phyloP scores from a whole-genome alignment of 352 stramenopile species.

The Phytophthora uliginosa region DNA sequence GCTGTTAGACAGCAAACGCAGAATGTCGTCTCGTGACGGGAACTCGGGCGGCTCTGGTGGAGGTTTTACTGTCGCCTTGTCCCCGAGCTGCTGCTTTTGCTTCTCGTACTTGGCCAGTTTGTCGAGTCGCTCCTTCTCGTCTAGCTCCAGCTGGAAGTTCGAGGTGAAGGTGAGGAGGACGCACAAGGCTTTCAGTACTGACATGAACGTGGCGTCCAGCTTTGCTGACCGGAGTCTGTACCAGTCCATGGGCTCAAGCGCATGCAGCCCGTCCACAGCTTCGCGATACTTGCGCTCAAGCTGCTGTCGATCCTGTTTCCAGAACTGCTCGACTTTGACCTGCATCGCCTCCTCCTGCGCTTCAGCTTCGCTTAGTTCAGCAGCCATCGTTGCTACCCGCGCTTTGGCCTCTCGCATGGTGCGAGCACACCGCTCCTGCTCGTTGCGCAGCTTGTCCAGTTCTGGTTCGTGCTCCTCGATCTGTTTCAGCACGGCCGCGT shows the following conservation, averaged over 20 bases:
- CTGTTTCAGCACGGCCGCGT: slow-evolving; percentile 39
- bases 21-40: slow-evolving; percentile 68
- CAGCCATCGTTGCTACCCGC: slow-evolving; percentile 38
- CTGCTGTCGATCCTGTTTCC: slow-evolving; percentile 66
- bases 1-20: slow-evolving; percentile 76
- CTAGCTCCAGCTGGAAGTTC: slow-evolving; percentile 65
- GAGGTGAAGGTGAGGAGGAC: slow-evolving; percentile 79
- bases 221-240: slow-evolving; percentile 73
- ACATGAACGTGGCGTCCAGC: slow-evolving; percentile 68
- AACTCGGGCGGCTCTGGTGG: slow-evolving; percentile 35
- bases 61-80: slow-evolving; percentile 23
- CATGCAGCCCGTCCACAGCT: slow-evolving; percentile 62
- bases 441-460: slow-evolving; percentile 62
- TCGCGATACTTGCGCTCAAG: slow-evolving; percentile 75
- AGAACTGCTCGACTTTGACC: slow-evolving; percentile 83
- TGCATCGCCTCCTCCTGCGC: slow-evolving; percentile 78
- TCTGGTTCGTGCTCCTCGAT: slow-evolving; percentile 35
- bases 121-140: slow-evolving; percentile 30
- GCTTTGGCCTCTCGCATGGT: slow-evolving; percentile 45
- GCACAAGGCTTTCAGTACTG: slow-evolving; percentile 74
- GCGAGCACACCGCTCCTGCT: slow-evolving; percentile 59
- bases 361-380: slow-evolving; percentile 53
- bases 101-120: slow-evolving; percentile 35
- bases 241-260: slow-evolving; percentile 75
- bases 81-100: slow-evolving; percentile 26